Evolutionary conservation across 345 rosid genomes (phyloP).

Genomic region (Hirschfeldia incana): DNA sequence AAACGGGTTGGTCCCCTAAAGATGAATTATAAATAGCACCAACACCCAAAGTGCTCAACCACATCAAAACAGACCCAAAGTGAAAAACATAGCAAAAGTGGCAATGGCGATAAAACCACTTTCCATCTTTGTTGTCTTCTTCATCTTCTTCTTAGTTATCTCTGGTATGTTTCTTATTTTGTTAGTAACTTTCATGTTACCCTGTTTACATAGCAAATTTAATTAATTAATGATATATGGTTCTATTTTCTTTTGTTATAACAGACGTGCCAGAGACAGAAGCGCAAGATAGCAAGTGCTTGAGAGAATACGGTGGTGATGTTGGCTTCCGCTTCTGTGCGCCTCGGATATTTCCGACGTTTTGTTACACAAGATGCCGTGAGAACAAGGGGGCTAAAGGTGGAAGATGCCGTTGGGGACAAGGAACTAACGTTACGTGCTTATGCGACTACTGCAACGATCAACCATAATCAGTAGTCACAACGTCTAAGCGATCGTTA

Average conservation of each 20-base stretch:
- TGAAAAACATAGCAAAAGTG: slow-evolving; percentile 11
- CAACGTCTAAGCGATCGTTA: not conserved
- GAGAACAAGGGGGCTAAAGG: slow-evolving; percentile 35
- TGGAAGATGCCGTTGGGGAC: slow-evolving; percentile 35
- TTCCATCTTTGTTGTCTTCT: slow-evolving; percentile 18
- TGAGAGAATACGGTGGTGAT: slow-evolving; percentile 37
- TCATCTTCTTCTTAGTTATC: slow-evolving; percentile 28
- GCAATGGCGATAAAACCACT: slow-evolving; percentile 1
- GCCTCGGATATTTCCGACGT: slow-evolving; percentile 28
- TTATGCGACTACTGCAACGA: slow-evolving; percentile 35
- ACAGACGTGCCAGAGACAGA: slow-evolving; percentile 29
- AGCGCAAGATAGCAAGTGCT: slow-evolving; percentile 14
- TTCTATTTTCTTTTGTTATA: not conserved
- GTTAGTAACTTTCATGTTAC: not conserved
- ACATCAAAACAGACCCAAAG: not conserved
- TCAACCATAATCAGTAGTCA: not conserved
- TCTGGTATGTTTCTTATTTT: slow-evolving; percentile 20
- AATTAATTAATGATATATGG: not conserved
- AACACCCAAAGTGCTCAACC: not conserved
- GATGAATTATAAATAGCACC: slow-evolving; percentile 24
- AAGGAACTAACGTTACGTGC: slow-evolving; percentile 11
- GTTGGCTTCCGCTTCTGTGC: slow-evolving; percentile 36
- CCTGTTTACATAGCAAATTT: not conserved
- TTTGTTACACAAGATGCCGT: slow-evolving; percentile 33
- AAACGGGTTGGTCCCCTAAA: slow-evolving; percentile 14